Percentiles rank a stretch among this genome's conserved stretches.
Evolutionary conservation across 768 basidiomycete genomes (phyloP).

Genomic region (Tricholoma sp.): DNA sequence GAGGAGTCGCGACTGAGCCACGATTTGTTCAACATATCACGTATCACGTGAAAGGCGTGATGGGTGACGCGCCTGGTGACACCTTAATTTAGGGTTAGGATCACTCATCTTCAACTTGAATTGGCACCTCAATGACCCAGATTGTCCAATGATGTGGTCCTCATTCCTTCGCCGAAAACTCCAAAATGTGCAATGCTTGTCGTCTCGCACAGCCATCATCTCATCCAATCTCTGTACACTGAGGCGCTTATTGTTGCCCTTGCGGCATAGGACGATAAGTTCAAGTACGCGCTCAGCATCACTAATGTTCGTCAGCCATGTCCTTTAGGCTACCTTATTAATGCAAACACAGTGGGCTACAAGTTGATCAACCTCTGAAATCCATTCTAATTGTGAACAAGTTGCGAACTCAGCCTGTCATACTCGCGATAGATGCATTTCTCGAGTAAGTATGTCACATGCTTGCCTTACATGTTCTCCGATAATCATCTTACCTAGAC

Average conservation of each 20-base stretch:
- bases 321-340: constrained; percentile 13
- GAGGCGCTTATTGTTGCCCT: neutral
- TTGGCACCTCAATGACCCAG: too few species aligned
- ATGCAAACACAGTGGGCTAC: constrained; percentile 32
- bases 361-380: constrained; percentile 41
- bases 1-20: neutral
- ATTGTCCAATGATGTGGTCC: constrained; percentile 11
- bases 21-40: constrained; percentile 14
- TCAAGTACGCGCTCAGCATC: constrained; percentile 6
- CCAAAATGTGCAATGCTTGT: constrained; percentile 2
- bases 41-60: constrained; percentile 23
- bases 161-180: constrained; percentile 1
- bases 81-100: constrained; percentile 5
- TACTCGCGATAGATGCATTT: constrained; percentile 70
- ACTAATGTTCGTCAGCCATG: constrained; percentile 11
- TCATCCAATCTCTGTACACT: neutral
- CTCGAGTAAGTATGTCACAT: constrained; percentile 46
- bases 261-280: neutral
- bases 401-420: constrained; percentile 69
- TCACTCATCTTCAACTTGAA: too few species aligned
- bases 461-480: neutral
- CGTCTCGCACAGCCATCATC: neutral
- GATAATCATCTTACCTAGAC: constrained; percentile 30
- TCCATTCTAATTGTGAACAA: constrained; percentile 78
- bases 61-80: neutral